phyloP scores from a whole-genome alignment of 139 green algal species.

The Chlamydomonas sp. region DNA sequence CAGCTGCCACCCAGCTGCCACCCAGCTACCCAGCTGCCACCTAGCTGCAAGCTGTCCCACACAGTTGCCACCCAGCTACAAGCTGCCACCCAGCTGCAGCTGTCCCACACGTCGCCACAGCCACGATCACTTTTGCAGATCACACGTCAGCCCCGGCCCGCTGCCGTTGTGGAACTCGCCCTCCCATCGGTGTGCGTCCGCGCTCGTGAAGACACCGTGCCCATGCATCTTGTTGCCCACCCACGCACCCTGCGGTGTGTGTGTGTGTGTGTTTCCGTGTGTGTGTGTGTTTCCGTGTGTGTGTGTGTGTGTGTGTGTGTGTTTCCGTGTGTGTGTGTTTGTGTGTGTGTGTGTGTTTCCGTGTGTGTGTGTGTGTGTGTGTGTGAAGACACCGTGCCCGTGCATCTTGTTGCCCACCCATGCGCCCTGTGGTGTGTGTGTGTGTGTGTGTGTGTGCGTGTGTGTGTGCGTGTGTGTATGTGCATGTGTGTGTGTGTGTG shows the following conservation, averaged over 20 bases:
- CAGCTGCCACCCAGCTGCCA: too few species aligned
- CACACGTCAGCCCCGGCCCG: slow-evolving; percentile 42
- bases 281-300: slow-evolving; percentile 25
- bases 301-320: not conserved
- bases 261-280: slow-evolving; percentile 31
- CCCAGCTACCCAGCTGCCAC: too few species aligned
- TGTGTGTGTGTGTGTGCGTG: not conserved
- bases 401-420: slow-evolving; percentile 39
- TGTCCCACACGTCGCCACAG: too few species aligned
- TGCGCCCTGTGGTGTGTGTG: slow-evolving; percentile 20
- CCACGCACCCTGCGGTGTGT: slow-evolving; percentile 51
- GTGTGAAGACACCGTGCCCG: too few species aligned
- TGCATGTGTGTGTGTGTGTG: not conserved
- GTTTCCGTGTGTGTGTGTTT: not conserved
- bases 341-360: not conserved
- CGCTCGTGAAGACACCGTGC: slow-evolving; percentile 43
- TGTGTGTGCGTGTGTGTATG: not conserved
- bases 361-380: not conserved
- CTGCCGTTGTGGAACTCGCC: slow-evolving; percentile 58
- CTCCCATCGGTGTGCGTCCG: slow-evolving; percentile 42
- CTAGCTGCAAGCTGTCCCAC: too few species aligned
- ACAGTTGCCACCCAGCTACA: too few species aligned
- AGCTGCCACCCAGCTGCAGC: too few species aligned
- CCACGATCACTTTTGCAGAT: too few species aligned
- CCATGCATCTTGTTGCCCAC: slow-evolving; percentile 51